Percentiles rank a stretch among this genome's conserved stretches.
phyloP scores from a whole-genome alignment of 495 filamentous ascomycete genomes.

The Pyrenopolyporus hunteri region DNA sequence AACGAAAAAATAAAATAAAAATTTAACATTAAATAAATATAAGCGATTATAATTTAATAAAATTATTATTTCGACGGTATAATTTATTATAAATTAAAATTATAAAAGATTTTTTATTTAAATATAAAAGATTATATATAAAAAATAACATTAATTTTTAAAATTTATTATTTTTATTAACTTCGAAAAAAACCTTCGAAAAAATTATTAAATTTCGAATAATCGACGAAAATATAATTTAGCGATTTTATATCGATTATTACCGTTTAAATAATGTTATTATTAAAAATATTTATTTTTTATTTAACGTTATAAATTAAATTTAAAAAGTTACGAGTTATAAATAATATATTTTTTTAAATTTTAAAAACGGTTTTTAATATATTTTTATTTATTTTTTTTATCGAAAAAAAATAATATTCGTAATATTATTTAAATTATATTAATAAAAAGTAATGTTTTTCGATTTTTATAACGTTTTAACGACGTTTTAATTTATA shows the following conservation, averaged over 20 bases:
- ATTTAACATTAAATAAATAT: not conserved
- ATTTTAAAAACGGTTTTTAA: not conserved
- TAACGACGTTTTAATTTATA: not conserved
- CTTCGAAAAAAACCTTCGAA: no score
- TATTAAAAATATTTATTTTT: no score
- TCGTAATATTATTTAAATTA: not conserved
- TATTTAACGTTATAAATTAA: no score
- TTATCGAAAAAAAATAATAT: no score
- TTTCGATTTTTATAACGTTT: not conserved
- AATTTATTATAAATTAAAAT: no score
- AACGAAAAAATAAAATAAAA: not conserved
- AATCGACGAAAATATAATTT: no score
- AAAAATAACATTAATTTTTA: not conserved
- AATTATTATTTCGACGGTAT: not conserved
- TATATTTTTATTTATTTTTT: no score
- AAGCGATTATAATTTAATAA: not conserved
- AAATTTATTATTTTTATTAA: not conserved
- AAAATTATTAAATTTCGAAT: no score
- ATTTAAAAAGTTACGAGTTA: not conserved
- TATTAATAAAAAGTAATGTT: not conserved
- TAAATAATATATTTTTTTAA: not conserved
- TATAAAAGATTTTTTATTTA: not conserved
- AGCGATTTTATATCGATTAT: no score
- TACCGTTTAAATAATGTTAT: no score
- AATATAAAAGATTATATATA: not conserved